These are phyloP conservation scores for Leucoagaricus sp. DNA, from an alignment of 1,284 basidiomycete genomes.

Conservation along the genomic window DNA sequence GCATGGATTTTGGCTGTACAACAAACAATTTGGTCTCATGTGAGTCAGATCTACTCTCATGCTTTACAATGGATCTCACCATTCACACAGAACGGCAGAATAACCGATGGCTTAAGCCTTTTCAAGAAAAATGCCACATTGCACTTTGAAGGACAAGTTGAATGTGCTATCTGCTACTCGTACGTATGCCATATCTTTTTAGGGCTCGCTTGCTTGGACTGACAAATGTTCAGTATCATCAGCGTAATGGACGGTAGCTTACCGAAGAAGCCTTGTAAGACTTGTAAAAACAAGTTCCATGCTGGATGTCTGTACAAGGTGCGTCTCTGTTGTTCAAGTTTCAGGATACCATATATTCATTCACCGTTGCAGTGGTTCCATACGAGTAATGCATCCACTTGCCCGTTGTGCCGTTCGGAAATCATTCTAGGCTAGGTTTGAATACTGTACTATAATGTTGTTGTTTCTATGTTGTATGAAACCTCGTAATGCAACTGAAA, in stretches of 20 bases:
- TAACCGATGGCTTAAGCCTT: slow-evolving; percentile 88
- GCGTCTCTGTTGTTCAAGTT: not conserved
- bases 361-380: slow-evolving; percentile 78
- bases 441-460: not conserved
- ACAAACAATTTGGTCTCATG: slow-evolving; percentile 88
- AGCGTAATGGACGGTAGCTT: slow-evolving; percentile 87
- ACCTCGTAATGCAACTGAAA: too few species aligned
- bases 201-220: not conserved
- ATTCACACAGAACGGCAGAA: slow-evolving; percentile 75
- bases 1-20: slow-evolving; percentile 94
- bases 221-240: slow-evolving; percentile 69
- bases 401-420: slow-evolving; percentile 88
- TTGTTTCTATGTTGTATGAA: not conserved
- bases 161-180: slow-evolving; percentile 96
- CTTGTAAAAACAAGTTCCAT: slow-evolving; percentile 96
- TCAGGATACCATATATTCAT: not conserved
- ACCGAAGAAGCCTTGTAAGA: slow-evolving; percentile 92
- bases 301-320: slow-evolving; percentile 90
- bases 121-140: slow-evolving; percentile 94
- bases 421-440: slow-evolving; percentile 46
- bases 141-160: slow-evolving; percentile 92
- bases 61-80: not conserved
- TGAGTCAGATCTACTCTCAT: slow-evolving; percentile 36
- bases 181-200: slow-evolving; percentile 42
- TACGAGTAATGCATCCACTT: slow-evolving; percentile 86